Conservation (phyloP, 805 yeast species). For the Limtongia smithiae region DNA sequence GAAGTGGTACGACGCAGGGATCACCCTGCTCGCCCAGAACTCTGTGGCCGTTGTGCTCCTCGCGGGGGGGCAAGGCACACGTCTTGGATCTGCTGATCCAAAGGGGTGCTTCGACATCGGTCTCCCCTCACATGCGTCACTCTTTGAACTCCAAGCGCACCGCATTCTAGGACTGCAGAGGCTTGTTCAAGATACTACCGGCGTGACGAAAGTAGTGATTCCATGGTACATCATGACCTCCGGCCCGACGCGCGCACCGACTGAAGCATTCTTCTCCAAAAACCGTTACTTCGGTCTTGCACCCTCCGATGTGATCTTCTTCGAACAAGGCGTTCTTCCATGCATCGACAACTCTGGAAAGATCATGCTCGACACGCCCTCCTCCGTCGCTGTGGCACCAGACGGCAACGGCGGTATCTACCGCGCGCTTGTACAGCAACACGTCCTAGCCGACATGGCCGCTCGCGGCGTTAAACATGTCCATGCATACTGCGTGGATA, state of each 20-base stretch:
- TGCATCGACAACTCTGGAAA: conserved; percentile 75
- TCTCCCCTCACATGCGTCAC: conserved; percentile 75
- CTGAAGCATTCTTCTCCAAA: conserved; percentile 64
- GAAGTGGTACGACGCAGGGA: conserved; percentile 53
- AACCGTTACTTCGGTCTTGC: conserved; percentile 70
- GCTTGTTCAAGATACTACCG: conserved; percentile 44
- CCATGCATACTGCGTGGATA: conserved; percentile 97
- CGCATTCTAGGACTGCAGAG: conserved; percentile 62
- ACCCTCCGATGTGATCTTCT: conserved; percentile 61
- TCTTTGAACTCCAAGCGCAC: conserved; percentile 93
- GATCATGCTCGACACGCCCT: conserved; percentile 57
- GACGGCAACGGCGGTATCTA: conserved; percentile 98
- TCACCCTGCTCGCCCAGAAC: conserved; percentile 61
- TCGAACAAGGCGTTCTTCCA: conserved; percentile 94
- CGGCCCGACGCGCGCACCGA: conserved; percentile 72
- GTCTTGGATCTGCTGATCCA: conserved; percentile 85
- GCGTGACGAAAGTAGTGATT: conserved; percentile 39
- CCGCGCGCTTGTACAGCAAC: conserved; percentile 66
- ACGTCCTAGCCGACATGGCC: conserved; percentile 64
- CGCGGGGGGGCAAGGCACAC: conserved; percentile 99
- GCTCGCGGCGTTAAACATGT: conserved; percentile 74
- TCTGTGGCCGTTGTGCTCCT: conserved; percentile 85
- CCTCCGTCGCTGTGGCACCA: conserved; percentile 74
- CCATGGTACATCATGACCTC: conserved; percentile 96
- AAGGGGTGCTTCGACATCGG: conserved; percentile 92